Base-by-base conservation (phyloP, 2,329 filamentous ascomycete genomes). In the Sporothrix pallida region DNA sequence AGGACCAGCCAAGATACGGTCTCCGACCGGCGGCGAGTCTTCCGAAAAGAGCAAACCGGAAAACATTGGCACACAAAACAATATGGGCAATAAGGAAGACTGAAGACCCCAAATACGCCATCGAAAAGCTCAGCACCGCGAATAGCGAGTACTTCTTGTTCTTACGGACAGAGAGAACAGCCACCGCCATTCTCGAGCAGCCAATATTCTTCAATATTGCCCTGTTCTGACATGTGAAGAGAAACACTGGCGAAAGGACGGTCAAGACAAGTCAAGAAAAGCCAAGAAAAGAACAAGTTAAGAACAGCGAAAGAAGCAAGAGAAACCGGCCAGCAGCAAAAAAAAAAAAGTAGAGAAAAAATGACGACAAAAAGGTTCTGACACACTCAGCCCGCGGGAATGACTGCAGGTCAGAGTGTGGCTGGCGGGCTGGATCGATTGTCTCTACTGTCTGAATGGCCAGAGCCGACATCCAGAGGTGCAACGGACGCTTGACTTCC, bases 361-460 rank as follows among this genome's bases (percentile, higher is more conserved):
- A 46, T 20, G 31, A 37, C 31, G 31, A 37, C 31, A 68, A 48
- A 13, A 65, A 26, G 46, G 60, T 65, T 60, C 58, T 65, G 70
- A 37, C 56, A 17, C 46, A 37, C 23, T 50, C 70, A 72, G 58
- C 71, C 48, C 71, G 17, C 31, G 60, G 23, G 46, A 68, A 13
- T 52, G 65, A 68, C 65, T 52, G 65, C 65, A 68, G 23, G 44
- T 48, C 62, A 9, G 44, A 68, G 46, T 52, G 65, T 68, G 65
- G 65, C 65, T 68, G 46, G 46, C 65, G 26, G 44, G 44, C 23
- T 50, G 44, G 44, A 31, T 48, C 63, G 23, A 37, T 68, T 13
- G 62, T 26, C 15, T 20, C 46, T 44, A 20, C 23, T 20, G 60
- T 67, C 62, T 67, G 62, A 48, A 48, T 67, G 62, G 62, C 42